phyloP scores from a whole-genome alignment of 805 yeast genomes.

The Starmerella lactis-condensi region DNA sequence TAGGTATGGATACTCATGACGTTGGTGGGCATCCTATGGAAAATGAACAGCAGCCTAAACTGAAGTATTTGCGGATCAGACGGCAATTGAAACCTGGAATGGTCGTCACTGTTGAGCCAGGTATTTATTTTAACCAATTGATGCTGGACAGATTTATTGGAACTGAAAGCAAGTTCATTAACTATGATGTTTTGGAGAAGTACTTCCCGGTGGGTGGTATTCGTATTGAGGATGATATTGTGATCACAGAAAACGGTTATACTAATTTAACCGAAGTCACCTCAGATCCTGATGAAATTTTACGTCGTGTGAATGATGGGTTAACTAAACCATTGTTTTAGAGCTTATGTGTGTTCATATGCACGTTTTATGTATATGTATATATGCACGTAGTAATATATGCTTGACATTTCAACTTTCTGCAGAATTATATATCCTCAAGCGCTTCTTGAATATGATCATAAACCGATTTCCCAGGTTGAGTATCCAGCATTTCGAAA shows the following conservation, averaged over 20 bases:
- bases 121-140: conserved; percentile 74
- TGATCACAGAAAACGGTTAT: conserved; percentile 56
- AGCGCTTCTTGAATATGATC: too few relatives aligned
- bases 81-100: conserved; percentile 52
- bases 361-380: not conserved
- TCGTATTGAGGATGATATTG: conserved; percentile 82
- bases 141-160: conserved; percentile 32
- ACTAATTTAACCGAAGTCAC: conserved; percentile 73
- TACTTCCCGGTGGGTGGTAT: conserved; percentile 93
- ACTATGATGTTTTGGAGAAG: conserved; percentile 46
- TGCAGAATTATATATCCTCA: too few relatives aligned
- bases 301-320: conserved; percentile 57
- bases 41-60: conserved; percentile 60
- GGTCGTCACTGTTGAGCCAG: conserved; percentile 93
- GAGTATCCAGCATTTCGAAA: conserved; percentile 21
- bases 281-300: conserved; percentile 67
- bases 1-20: conserved; percentile 94
- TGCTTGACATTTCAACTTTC: conserved; percentile 6
- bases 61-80: conserved; percentile 63
- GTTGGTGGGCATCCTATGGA: conserved; percentile 81
- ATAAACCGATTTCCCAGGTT: conserved; percentile 21
- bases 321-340: conserved; percentile 30
- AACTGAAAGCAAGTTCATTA: conserved; percentile 34
- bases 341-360: too few relatives aligned
- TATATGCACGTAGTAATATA: conserved; percentile 1